These are phyloP conservation scores for Orbilia quercus DNA, from an alignment of 2,329 filamentous ascomycete species.

Conservation along the genomic window DNA sequence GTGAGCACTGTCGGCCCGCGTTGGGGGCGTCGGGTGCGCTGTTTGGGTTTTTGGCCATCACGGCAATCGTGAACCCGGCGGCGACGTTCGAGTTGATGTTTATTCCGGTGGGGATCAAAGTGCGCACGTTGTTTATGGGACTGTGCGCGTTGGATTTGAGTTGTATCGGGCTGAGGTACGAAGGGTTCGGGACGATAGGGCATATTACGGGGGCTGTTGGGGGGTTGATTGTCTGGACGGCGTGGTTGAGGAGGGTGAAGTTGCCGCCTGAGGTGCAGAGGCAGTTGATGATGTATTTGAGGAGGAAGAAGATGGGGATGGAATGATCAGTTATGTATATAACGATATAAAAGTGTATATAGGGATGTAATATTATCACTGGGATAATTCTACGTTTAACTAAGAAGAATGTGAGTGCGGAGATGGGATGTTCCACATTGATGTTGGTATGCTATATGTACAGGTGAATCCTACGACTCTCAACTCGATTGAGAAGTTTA, in stretches of 20 bases:
- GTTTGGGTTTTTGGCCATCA: conserved; percentile 33
- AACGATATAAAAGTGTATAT: too few species aligned
- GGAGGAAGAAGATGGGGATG: conserved; percentile 50
- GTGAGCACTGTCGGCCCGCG: conserved; percentile 28
- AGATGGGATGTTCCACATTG: conserved; percentile 47
- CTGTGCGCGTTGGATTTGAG: conserved; percentile 30
- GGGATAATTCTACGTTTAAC: too few species aligned
- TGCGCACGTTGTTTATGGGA: conserved; percentile 49
- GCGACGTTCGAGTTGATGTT: conserved; percentile 54
- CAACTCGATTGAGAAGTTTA: conserved; percentile 67
- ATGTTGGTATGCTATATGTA: conserved; percentile 48
- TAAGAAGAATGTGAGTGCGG: too few species aligned
- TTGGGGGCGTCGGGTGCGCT: conserved; percentile 35
- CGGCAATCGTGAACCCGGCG: conserved; percentile 47
- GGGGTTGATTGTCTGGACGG: conserved; percentile 34
- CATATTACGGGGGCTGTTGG: conserved; percentile 42
- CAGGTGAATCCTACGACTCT: conserved; percentile 12
- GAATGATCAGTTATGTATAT: conserved; percentile 9
- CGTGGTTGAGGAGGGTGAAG: conserved; percentile 50
- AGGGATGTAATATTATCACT: too few species aligned
- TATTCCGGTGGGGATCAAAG: conserved; percentile 45
- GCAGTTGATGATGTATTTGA: conserved; percentile 47
- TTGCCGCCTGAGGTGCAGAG: conserved; percentile 44
- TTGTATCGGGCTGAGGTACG: conserved; percentile 23
- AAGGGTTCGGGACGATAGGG: conserved; percentile 29